Evolutionary conservation across 2,329 filamentous ascomycete genomes (phyloP), one percentile per base, ranked within the genome.

Genomic region (Pseudogymnoascus sp.): DNA sequence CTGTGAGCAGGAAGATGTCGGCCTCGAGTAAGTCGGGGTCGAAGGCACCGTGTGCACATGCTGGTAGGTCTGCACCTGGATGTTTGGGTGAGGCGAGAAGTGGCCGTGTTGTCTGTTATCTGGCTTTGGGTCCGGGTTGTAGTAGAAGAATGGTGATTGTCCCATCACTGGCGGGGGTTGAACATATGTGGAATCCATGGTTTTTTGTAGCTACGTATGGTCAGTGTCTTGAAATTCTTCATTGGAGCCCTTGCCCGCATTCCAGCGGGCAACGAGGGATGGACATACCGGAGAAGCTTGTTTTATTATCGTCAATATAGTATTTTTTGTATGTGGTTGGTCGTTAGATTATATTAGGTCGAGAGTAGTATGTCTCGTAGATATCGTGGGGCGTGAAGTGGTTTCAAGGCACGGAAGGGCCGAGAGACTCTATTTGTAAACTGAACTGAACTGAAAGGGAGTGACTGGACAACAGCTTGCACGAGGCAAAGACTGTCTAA

Each of bases 121-220:
- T 67, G 85, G 80, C 75, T 85, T 87, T 68, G 87, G 82, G 70
- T 95, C 90, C 68, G 89, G 86, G 72, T 86, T 88, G 80, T 93
- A 96, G 82, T 93, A 95, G 83, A 90, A 93, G 81, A 92, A 96
- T 65, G 89, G 81, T 68, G 87, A 84, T 78, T 90, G 88, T 66
- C 83, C 86, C 81, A 90, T 85, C 71, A 82, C 76, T 76, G 83
- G 85, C 71, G 77, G 64, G 40, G 73, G 72, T 57, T 57, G 40
- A 31, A 65, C 44, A 64, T 72, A 72, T 65, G 70, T 68, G 28
- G 70, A 70, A 65, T 74, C 72, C 73, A 74, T 74, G 33, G 61
- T 50, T 64, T 65, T 42, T 63, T 35, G 62, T 60, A 60, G 64
- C 36, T 53, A 57, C 47, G 26, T 17, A 60, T 63, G 65, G 69